Evolutionary conservation across 306 rosid species (phyloP).

Genomic region (Ziziphus jujuba): DNA sequence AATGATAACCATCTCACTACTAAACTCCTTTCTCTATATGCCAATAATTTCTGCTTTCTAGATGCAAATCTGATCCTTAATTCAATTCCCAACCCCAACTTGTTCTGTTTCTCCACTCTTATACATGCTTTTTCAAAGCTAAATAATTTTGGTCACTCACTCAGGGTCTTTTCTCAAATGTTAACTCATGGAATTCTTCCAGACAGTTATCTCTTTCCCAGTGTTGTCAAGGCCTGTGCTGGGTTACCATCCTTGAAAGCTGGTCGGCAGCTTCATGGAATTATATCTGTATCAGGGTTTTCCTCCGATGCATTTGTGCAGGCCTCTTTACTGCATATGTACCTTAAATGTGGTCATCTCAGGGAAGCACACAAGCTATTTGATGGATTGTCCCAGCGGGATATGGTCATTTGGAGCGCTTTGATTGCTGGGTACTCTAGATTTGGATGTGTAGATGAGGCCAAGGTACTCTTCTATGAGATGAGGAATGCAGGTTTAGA

Average conservation of each 20-base stretch:
- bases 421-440: too few relatives aligned
- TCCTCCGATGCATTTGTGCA: conserved; percentile 43
- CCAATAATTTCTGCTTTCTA: conserved; percentile 42
- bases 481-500: too few relatives aligned
- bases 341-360: too few relatives aligned
- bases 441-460: too few relatives aligned
- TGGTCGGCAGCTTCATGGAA: conserved; percentile 54
- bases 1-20: conserved; percentile 43
- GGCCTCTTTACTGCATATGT: conserved; percentile 66
- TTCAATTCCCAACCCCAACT: conserved; percentile 44
- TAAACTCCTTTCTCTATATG: conserved; percentile 64
- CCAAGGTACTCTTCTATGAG: too few relatives aligned
- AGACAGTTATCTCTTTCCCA: conserved; percentile 60
- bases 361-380: too few relatives aligned
- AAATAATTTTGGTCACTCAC: conserved; percentile 40
- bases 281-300: conserved; percentile 46
- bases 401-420: too few relatives aligned
- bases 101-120: conserved; percentile 64
- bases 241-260: conserved; percentile 31
- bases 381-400: too few relatives aligned
- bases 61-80: conserved; percentile 42
- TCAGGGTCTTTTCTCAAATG: conserved; percentile 54
- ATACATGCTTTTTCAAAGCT: conserved; percentile 51
- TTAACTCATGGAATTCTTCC: conserved; percentile 44
- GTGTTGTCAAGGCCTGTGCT: conserved; percentile 69